phyloP scores from a whole-genome alignment of 805 yeast species.

The Zygosaccharomyces kombuchaensis region DNA sequence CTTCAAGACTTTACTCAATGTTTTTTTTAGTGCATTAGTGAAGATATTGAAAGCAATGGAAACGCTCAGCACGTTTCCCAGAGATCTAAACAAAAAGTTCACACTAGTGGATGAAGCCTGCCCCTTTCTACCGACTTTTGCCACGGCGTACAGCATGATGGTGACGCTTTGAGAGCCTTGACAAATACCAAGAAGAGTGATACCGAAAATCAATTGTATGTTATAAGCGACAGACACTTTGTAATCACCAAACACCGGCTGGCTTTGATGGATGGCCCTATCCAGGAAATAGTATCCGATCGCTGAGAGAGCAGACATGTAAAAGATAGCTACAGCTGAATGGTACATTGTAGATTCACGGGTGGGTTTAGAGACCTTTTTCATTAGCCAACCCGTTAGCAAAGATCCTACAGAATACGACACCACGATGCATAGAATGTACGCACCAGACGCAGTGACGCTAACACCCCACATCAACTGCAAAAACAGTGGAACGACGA shows the following conservation, averaged over 20 bases:
- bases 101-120: slow-evolving; percentile 46
- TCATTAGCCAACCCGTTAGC: slow-evolving; percentile 35
- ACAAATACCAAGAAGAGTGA: slow-evolving; percentile 36
- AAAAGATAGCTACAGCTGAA: slow-evolving; percentile 15
- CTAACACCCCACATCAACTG: slow-evolving; percentile 41
- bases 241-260: slow-evolving; percentile 12
- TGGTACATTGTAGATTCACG: slow-evolving; percentile 23
- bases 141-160: slow-evolving; percentile 38
- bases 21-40: slow-evolving; percentile 6
- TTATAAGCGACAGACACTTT: slow-evolving; percentile 17
- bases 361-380: slow-evolving; percentile 19
- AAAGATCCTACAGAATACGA: slow-evolving; percentile 40
- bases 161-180: slow-evolving; percentile 42
- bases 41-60: slow-evolving; percentile 28
- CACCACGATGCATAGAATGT: slow-evolving; percentile 40
- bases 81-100: slow-evolving; percentile 41
- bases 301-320: slow-evolving; percentile 16
- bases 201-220: slow-evolving; percentile 26
- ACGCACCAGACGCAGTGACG: slow-evolving; percentile 39
- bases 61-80: slow-evolving; percentile 43
- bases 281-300: slow-evolving; percentile 19
- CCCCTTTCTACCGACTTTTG: slow-evolving; percentile 38
- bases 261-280: slow-evolving; percentile 4
- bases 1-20: neutral
- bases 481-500: slow-evolving; percentile 40